phyloP scores from a whole-genome alignment of 345 rosid species.

The Aegle marmelos region DNA sequence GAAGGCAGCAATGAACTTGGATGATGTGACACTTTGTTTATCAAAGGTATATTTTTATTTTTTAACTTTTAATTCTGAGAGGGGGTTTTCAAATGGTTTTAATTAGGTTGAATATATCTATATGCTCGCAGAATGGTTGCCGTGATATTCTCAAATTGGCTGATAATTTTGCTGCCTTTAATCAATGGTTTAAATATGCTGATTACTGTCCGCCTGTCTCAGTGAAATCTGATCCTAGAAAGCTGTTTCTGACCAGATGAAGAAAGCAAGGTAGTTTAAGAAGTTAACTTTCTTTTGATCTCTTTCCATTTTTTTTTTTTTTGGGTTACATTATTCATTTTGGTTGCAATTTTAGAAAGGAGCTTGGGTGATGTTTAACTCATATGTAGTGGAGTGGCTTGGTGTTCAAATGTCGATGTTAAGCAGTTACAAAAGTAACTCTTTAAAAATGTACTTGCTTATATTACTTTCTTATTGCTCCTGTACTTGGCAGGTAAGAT shows the following conservation, averaged over 20 bases:
- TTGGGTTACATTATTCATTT: background rate
- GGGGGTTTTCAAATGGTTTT: constrained; percentile 20
- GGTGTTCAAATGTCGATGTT: background rate
- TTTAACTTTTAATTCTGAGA: constrained; percentile 13
- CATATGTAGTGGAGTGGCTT: background rate
- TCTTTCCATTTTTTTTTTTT: background rate
- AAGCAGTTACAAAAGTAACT: background rate
- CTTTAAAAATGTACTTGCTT: background rate
- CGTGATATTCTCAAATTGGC: constrained; percentile 82
- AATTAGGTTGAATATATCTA: constrained; percentile 17
- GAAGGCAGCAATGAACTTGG: constrained; percentile 81
- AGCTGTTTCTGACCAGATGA: constrained; percentile 82
- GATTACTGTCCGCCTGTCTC: constrained; percentile 84
- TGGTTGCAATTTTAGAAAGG: background rate
- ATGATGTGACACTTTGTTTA: constrained; percentile 89
- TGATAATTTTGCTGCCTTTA: constrained; percentile 89
- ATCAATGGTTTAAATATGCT: constrained; percentile 80
- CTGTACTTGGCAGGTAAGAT: background rate
- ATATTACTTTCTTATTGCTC: background rate
- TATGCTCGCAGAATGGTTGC: constrained; percentile 73
- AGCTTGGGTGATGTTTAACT: background rate
- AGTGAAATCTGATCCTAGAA: constrained; percentile 64
- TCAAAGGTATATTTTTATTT: constrained; percentile 60
- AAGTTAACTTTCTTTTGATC: constrained; percentile 1
- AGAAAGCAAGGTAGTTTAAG: constrained; percentile 67